Evolutionary conservation across 371 early-diverging fungal species (phyloP), one percentile per base, ranked within the genome.

Genomic region (Actinomortierella ambigua): DNA sequence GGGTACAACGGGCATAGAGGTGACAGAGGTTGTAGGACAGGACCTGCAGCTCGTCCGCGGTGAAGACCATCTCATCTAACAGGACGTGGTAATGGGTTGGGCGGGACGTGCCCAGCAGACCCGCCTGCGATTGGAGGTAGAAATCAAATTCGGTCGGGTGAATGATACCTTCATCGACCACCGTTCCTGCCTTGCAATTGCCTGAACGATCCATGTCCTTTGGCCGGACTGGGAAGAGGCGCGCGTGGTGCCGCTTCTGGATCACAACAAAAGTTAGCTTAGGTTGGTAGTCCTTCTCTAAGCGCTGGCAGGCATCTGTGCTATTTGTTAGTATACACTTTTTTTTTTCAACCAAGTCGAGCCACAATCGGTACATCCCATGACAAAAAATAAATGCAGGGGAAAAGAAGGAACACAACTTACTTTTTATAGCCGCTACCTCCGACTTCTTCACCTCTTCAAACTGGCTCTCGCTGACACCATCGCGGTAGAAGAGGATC

Each of bases 191-290:
- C 17, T 79, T 68, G 28, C 90, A 85, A 79, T 95, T 96, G 2
- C 93, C 93, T 4, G 79, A 78, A 9, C 77, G 57, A 54, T 85
- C 87, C n/a, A 59, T 54, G 3, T 67, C 75, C 15, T 59, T 42
- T 0, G 29, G 61, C 8, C 46, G 65, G 44, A 82, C 77, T 8
- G 90, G 88, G 80, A 90, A 90, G 79, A 96, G 92, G 29, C 91
- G 73, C 8, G 92, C 85, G 57, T 93, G 92, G 67, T 97, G 97
- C 15, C 96, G 86, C 79, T 97, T 95, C 64, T 94, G 92, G 0
- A 92, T 94, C 0, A 92, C 85, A n/a, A 97, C 76, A 66, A 87
- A 95, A 7, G 93, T 94, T 41, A 97, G 70, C 40, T 81, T 71
- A 0, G 95, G 95, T 6, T 75, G 67, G 71, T 94, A 94, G 15